phyloP scores from a whole-genome alignment of 768 basidiomycete species.

The Ramaria sp. region DNA sequence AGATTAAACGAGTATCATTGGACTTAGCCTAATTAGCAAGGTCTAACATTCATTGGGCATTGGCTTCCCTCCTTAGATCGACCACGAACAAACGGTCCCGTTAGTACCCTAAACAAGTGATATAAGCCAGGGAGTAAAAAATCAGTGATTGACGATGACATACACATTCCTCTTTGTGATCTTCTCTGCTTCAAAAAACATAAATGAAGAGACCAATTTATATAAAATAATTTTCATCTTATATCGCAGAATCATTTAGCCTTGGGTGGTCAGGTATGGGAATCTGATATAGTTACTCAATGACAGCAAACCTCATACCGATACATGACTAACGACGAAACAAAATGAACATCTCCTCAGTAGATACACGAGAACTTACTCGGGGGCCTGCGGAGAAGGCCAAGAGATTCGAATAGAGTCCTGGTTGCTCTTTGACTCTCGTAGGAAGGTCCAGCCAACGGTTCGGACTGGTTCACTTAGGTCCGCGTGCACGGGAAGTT shows the following conservation, averaged over 20 bases:
- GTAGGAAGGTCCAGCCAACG: slow-evolving; percentile 74
- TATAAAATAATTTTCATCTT: slow-evolving; percentile 65
- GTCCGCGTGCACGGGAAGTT: neutral
- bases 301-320: slow-evolving; percentile 71
- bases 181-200: slow-evolving; percentile 36
- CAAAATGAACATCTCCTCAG: slow-evolving; percentile 2
- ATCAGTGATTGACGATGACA: slow-evolving; percentile 15
- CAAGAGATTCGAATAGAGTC: slow-evolving; percentile 57
- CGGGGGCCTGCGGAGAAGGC: slow-evolving; percentile 77
- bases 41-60: slow-evolving; percentile 45
- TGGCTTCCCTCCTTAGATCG: slow-evolving; percentile 49
- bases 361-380: slow-evolving; percentile 31
- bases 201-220: slow-evolving; percentile 56
- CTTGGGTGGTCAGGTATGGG: neutral
- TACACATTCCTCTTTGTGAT: slow-evolving; percentile 56
- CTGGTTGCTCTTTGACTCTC: slow-evolving; percentile 52
- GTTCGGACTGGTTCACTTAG: slow-evolving; percentile 44
- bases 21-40: slow-evolving; percentile 6
- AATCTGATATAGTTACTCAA: slow-evolving; percentile 33
- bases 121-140: neutral
- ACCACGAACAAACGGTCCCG: slow-evolving; percentile 48
- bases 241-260: neutral
- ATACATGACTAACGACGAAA: slow-evolving; percentile 54
- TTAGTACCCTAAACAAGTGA: slow-evolving; percentile 38
- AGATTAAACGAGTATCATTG: neutral